Evolutionary conservation across 306 rosid genomes (phyloP).

Genomic region (Crataegus laevigata): DNA sequence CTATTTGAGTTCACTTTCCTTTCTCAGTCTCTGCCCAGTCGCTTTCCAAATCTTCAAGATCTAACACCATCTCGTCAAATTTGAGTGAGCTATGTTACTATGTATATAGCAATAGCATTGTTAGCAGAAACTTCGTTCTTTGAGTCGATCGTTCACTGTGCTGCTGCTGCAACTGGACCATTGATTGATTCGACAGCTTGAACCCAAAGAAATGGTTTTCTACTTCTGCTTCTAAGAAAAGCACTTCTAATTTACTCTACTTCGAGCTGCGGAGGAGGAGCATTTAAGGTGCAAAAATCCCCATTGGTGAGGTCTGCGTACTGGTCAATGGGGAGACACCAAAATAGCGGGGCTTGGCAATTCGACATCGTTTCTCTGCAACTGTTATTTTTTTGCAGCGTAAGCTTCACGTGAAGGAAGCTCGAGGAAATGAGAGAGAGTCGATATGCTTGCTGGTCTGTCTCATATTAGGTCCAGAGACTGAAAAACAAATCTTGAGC

Average conservation of each 20-base stretch:
- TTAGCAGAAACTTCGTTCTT: background rate
- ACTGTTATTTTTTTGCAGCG: background rate
- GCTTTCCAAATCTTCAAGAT: conserved; percentile 7
- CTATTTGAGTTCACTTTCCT: background rate
- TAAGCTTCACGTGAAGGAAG: conserved; percentile 43
- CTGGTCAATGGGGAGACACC: conserved; percentile 9
- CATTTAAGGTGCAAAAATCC: conserved; percentile 10
- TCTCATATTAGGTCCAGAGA: no score
- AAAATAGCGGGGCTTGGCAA: background rate
- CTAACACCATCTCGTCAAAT: background rate
- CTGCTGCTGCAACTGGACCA: background rate
- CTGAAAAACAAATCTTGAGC: no score
- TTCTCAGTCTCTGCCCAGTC: background rate
- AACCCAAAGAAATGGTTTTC: background rate
- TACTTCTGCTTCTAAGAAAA: background rate
- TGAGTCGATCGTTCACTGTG: background rate
- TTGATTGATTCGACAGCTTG: background rate
- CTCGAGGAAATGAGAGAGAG: no score
- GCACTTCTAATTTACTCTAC: background rate
- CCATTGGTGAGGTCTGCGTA: background rate
- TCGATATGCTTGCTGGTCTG: no score
- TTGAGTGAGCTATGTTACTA: background rate
- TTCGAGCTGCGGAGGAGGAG: background rate
- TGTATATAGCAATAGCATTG: background rate
- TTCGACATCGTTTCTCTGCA: conserved; percentile 1